phyloP scores from a whole-genome alignment of 495 filamentous ascomycete species.

The Pyronema omphalodes region DNA sequence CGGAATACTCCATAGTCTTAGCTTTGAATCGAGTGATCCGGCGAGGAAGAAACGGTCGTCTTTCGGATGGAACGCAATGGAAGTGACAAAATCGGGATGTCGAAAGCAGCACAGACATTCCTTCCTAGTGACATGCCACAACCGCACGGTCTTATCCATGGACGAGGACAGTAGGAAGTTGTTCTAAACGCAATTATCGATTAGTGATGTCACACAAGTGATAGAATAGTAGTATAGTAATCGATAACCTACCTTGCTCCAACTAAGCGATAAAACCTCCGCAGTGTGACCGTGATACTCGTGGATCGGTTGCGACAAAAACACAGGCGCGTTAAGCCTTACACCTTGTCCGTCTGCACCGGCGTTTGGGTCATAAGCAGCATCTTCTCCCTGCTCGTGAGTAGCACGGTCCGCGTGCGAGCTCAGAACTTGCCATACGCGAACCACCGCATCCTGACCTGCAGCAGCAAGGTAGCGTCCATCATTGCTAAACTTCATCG shows the following conservation, averaged over 20 bases:
- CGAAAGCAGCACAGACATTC: slow-evolving; percentile 93
- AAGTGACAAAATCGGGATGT: slow-evolving; percentile 90
- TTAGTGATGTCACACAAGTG: too few relatives aligned
- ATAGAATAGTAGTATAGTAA: background rate
- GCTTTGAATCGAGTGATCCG: slow-evolving; percentile 77
- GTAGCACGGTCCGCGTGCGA: slow-evolving; percentile 57
- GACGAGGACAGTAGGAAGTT: slow-evolving; percentile 93
- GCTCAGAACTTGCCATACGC: slow-evolving; percentile 80
- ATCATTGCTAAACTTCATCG: slow-evolving; percentile 81
- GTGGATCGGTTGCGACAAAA: slow-evolving; percentile 52
- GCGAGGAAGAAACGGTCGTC: slow-evolving; percentile 96
- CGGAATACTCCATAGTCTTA: slow-evolving; percentile 91
- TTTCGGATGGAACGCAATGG: slow-evolving; percentile 80
- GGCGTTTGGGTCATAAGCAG: slow-evolving; percentile 29
- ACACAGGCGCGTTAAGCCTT: slow-evolving; percentile 78
- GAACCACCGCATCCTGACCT: slow-evolving; percentile 68
- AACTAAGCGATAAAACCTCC: slow-evolving; percentile 80
- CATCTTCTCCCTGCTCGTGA: slow-evolving; percentile 53
- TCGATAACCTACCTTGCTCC: slow-evolving; percentile 59
- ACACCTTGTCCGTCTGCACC: slow-evolving; percentile 34
- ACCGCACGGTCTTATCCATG: slow-evolving; percentile 92
- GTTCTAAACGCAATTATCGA: slow-evolving; percentile 37
- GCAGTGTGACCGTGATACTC: slow-evolving; percentile 74
- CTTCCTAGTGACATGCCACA: slow-evolving; percentile 75
- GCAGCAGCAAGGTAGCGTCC: slow-evolving; percentile 79